Conservation (phyloP, 306 rosid species). For the Medicago arabica region DNA sequence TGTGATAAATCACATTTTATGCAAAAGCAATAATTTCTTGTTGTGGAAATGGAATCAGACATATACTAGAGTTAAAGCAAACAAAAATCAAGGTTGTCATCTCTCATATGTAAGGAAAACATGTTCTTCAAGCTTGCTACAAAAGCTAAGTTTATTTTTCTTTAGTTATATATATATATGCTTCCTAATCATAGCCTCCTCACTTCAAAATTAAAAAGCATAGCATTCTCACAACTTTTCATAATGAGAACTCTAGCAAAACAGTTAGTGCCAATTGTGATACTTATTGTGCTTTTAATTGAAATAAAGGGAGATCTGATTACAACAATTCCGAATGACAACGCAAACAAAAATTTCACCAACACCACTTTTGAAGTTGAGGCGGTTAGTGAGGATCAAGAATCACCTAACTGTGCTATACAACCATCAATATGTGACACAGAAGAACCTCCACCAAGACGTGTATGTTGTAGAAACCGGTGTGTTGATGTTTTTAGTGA, state of each 20-base stretch:
- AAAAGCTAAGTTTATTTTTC: too few species aligned
- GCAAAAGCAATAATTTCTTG: too few species aligned
- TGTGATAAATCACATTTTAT: too few species aligned
- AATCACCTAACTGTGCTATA: background rate
- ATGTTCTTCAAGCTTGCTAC: background rate
- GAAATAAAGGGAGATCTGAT: slow-evolving; percentile 21
- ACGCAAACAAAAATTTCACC: slow-evolving; percentile 13
- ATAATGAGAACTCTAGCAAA: slow-evolving; percentile 23
- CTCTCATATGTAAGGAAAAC: too few species aligned
- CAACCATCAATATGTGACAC: slow-evolving; percentile 49
- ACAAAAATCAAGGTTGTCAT: too few species aligned
- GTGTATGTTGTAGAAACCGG: slow-evolving; percentile 55
- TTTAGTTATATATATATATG: slow-evolving; percentile 28
- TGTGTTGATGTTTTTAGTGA: slow-evolving; percentile 57
- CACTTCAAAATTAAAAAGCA: too few species aligned
- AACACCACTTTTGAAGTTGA: background rate
- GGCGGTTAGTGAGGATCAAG: background rate
- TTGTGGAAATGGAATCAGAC: too few species aligned
- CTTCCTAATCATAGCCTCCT: too few species aligned
- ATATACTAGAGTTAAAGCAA: too few species aligned
- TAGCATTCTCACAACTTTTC: background rate
- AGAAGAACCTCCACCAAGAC: slow-evolving; percentile 8
- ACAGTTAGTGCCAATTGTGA: slow-evolving; percentile 28
- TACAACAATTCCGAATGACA: background rate
- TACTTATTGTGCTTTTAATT: background rate